Percentiles rank a stretch among this genome's conserved stretches.
Evolutionary conservation across 2,329 filamentous ascomycete species (phyloP).

Genomic region (Colletotrichum endophyticum): DNA sequence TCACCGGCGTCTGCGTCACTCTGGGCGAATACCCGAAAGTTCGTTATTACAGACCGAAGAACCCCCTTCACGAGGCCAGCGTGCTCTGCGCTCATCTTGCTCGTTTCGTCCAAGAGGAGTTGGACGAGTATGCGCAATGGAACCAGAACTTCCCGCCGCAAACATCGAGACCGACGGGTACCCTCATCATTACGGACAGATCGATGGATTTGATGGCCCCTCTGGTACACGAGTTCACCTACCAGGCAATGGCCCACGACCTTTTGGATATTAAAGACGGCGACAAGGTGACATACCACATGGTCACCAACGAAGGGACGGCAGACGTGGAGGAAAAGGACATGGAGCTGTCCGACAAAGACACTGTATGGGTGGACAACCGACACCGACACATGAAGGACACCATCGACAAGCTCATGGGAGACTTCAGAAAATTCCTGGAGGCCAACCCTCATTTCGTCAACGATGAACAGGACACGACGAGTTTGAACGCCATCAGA

Average conservation of each 20-base stretch:
- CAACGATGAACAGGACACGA: constrained; percentile 70
- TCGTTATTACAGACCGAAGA: constrained; percentile 82
- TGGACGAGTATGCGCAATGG: constrained; percentile 87
- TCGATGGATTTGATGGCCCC: constrained; percentile 92
- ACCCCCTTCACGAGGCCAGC: constrained; percentile 81
- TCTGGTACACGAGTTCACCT: constrained; percentile 93
- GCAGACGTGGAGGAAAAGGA: constrained; percentile 80
- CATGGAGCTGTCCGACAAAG: constrained; percentile 88
- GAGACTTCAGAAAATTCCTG: constrained; percentile 91
- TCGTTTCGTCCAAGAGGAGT: constrained; percentile 87
- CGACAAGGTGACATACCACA: constrained; percentile 87
- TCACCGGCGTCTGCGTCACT: constrained; percentile 86
- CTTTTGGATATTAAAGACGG: constrained; percentile 86
- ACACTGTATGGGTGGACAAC: constrained; percentile 95
- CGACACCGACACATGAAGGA: constrained; percentile 98
- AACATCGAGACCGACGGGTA: constrained; percentile 78
- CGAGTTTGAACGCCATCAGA: constrained; percentile 88
- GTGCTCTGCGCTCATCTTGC: constrained; percentile 89
- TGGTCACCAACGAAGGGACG: constrained; percentile 76
- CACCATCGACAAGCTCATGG: constrained; percentile 90
- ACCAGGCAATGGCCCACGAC: constrained; percentile 98
- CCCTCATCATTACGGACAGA: constrained; percentile 86
- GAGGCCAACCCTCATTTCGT: constrained; percentile 92
- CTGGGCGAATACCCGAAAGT: constrained; percentile 95
- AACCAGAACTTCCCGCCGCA: constrained; percentile 84